These are phyloP conservation scores for Thermomyces lanuginosus DNA, from an alignment of 2,329 filamentous ascomycete species.

Conservation along the genomic window DNA sequence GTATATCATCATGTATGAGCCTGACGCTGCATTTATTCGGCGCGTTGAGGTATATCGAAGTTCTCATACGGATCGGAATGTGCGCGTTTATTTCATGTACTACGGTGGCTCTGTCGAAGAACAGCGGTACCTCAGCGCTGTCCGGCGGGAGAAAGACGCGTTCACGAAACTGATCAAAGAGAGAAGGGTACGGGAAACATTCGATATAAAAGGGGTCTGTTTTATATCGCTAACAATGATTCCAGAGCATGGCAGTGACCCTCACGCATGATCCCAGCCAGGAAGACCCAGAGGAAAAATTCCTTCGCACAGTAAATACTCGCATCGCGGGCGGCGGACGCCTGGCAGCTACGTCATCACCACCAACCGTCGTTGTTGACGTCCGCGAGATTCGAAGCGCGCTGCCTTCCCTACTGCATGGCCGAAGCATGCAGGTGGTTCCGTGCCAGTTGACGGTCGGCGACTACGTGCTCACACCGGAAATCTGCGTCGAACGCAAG, in stretches of 20 bases:
- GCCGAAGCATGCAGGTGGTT: slow-evolving; percentile 70
- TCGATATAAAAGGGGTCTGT: too few species aligned
- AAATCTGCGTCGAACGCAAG: slow-evolving; percentile 89
- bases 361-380: slow-evolving; percentile 83
- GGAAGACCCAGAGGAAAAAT: slow-evolving; percentile 75
- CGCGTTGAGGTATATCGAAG: slow-evolving; percentile 91
- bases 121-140: slow-evolving; percentile 74
- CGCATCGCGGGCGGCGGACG: slow-evolving; percentile 86
- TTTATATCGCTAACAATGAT: slow-evolving; percentile 8
- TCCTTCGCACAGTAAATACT: slow-evolving; percentile 89
- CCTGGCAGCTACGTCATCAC: slow-evolving; percentile 65
- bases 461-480: slow-evolving; percentile 84
- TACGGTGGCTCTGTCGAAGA: slow-evolving; percentile 92
- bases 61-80: slow-evolving; percentile 74
- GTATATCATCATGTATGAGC: slow-evolving; percentile 98
- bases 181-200: slow-evolving; percentile 42
- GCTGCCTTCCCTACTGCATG: slow-evolving; percentile 78
- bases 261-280: slow-evolving; percentile 56
- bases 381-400: slow-evolving; percentile 92
- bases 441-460: slow-evolving; percentile 94
- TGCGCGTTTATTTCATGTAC: slow-evolving; percentile 92
- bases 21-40: slow-evolving; percentile 83
- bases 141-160: slow-evolving; percentile 88
- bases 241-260: slow-evolving; percentile 65
- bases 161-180: slow-evolving; percentile 93